Evolutionary conservation across 345 rosid genomes (phyloP).

Genomic region (Aquilaria malaccensis): DNA sequence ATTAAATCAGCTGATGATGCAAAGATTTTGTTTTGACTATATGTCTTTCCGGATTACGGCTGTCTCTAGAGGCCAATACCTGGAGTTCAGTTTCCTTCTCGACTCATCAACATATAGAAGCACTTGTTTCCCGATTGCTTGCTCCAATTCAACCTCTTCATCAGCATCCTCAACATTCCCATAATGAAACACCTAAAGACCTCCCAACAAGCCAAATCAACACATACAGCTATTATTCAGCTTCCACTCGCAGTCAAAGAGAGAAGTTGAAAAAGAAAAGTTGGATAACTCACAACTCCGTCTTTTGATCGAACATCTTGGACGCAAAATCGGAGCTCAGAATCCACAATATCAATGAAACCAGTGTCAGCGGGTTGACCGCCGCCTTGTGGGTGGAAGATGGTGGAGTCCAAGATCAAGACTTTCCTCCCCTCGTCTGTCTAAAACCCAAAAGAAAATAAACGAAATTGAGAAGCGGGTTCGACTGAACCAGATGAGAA

Average conservation of each 20-base stretch:
- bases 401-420: slow-evolving; percentile 61
- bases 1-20: neutral
- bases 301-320: slow-evolving; percentile 78
- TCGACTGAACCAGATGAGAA: no score
- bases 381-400: slow-evolving; percentile 95
- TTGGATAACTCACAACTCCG: slow-evolving; percentile 38
- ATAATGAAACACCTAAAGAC: slow-evolving; percentile 61
- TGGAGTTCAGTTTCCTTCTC: slow-evolving; percentile 66
- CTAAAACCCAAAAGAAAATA: slow-evolving; percentile 18
- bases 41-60: no score
- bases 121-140: slow-evolving; percentile 43
- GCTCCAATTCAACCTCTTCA: slow-evolving; percentile 24
- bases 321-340: slow-evolving; percentile 40
- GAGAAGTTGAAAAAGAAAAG: neutral
- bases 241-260: neutral
- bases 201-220: neutral
- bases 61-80: slow-evolving; percentile 22
- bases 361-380: slow-evolving; percentile 90
- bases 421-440: slow-evolving; percentile 59
- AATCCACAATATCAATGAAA: slow-evolving; percentile 24
- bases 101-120: slow-evolving; percentile 51
- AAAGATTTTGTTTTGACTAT: no score
- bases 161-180: slow-evolving; percentile 40
- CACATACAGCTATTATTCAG: neutral
- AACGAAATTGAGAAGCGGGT: slow-evolving; percentile 3